Evolutionary conservation across 805 yeast genomes (phyloP).

Genomic region (Candida tallmaniae): DNA sequence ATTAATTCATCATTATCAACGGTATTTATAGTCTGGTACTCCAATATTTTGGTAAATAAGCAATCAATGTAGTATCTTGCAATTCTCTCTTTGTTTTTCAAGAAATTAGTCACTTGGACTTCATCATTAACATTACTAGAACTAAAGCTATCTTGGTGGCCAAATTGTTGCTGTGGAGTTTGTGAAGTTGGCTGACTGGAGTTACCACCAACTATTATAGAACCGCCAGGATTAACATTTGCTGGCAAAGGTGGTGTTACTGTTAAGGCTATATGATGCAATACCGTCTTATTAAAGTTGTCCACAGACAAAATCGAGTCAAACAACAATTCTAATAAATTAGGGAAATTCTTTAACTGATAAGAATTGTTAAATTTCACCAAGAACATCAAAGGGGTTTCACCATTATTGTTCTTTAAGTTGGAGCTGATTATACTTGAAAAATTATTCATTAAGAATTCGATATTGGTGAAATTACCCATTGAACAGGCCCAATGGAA

Average conservation of each 20-base stretch:
- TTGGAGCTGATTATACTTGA: slow-evolving; percentile 62
- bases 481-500: slow-evolving; percentile 95
- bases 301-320: slow-evolving; percentile 37
- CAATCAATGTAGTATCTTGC: slow-evolving; percentile 37
- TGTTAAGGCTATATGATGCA: slow-evolving; percentile 37
- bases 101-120: slow-evolving; percentile 11
- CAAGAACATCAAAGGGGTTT: slow-evolving; percentile 64
- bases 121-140: slow-evolving; percentile 8
- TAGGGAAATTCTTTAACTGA: slow-evolving; percentile 34
- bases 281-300: slow-evolving; percentile 34
- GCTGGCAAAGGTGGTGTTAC: slow-evolving; percentile 15
- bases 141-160: slow-evolving; percentile 12
- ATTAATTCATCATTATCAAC: slow-evolving; percentile 23
- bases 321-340: slow-evolving; percentile 28
- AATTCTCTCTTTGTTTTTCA: slow-evolving; percentile 31
- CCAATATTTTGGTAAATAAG: slow-evolving; percentile 29
- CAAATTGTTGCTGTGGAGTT: no score
- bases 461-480: slow-evolving; percentile 70
- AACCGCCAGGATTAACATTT: neutral
- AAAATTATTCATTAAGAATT: slow-evolving; percentile 56
- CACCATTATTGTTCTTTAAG: slow-evolving; percentile 78
- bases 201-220: neutral
- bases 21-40: slow-evolving; percentile 16
- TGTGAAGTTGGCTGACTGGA: no score
- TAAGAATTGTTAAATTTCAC: slow-evolving; percentile 37